Conservation (phyloP, 805 yeast species). For the Saccharomycopsis synnaedendra region DNA sequence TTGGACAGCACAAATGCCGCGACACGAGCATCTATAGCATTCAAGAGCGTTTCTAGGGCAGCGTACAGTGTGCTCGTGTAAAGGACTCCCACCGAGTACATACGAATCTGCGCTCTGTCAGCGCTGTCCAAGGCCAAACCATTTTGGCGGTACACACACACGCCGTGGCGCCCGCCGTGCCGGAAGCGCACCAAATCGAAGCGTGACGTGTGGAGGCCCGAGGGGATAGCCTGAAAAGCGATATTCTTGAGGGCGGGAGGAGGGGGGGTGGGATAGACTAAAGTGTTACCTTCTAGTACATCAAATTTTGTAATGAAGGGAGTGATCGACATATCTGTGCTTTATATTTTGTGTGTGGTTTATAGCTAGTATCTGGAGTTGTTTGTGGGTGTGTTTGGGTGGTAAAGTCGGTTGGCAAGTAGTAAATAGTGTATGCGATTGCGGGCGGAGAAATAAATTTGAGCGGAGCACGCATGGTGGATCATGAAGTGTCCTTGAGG, state of each 20-base stretch:
- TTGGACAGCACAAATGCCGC: not conserved
- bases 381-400: too few relatives aligned
- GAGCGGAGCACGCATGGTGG: too few relatives aligned
- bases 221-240: conserved; percentile 13
- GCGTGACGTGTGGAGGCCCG: conserved; percentile 11
- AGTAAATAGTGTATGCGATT: too few relatives aligned
- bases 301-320: conserved; percentile 13
- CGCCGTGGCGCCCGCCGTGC: not conserved
- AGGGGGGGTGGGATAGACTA: conserved; percentile 2
- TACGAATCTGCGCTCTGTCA: conserved; percentile 8
- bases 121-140: conserved; percentile 5
- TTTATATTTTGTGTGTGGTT: not conserved
- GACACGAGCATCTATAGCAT: not conserved
- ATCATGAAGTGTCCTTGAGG: too few relatives aligned
- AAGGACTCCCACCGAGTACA: conserved; percentile 14
- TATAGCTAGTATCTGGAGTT: not conserved
- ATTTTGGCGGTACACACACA: conserved; percentile 12
- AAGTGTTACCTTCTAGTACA: conserved; percentile 6
- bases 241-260: not conserved
- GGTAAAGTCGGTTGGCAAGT: too few relatives aligned
- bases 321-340: not conserved
- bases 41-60: not conserved
- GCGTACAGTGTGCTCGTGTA: not conserved
- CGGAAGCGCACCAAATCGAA: conserved; percentile 10
- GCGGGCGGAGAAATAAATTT: too few relatives aligned